Percentiles rank a stretch among this genome's conserved stretches.
Conservation (phyloP, 192 early-diverging fungal species). For the Backusella circina region DNA sequence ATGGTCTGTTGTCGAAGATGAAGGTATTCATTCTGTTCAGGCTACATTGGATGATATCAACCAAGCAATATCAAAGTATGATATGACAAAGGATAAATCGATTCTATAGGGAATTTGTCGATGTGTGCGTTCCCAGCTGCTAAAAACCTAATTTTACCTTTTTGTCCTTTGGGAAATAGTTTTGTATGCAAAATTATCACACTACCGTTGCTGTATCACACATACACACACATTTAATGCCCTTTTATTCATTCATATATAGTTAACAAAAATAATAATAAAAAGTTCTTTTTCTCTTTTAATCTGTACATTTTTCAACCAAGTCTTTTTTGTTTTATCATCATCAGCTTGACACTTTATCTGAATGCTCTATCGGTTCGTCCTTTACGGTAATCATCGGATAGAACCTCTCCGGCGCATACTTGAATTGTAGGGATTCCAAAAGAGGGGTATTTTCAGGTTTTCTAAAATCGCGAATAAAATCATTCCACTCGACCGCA, state of each 20-base stretch:
- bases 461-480: slow-evolving; percentile 17
- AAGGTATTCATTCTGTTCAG: not conserved
- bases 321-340: too few species aligned
- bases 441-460: slow-evolving; percentile 15
- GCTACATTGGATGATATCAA: not conserved
- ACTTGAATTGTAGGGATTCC: slow-evolving; percentile 12
- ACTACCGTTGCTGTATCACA: not conserved
- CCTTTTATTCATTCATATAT: not conserved
- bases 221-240: too few species aligned
- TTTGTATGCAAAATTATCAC: not conserved
- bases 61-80: not conserved
- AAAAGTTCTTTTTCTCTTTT: not conserved
- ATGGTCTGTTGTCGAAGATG: not conserved
- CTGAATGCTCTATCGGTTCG: not conserved
- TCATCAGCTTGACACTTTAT: not conserved
- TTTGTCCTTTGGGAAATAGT: not conserved
- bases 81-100: not conserved
- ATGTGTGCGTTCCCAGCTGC: not conserved
- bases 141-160: not conserved
- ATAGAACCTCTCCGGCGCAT: slow-evolving; percentile 18
- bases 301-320: not conserved
- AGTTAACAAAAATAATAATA: not conserved
- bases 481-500: slow-evolving; percentile 23
- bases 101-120: not conserved
- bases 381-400: not conserved